Base-by-base conservation (phyloP, 2,329 filamentous ascomycete genomes). In the Colletotrichum chlorophyti region DNA sequence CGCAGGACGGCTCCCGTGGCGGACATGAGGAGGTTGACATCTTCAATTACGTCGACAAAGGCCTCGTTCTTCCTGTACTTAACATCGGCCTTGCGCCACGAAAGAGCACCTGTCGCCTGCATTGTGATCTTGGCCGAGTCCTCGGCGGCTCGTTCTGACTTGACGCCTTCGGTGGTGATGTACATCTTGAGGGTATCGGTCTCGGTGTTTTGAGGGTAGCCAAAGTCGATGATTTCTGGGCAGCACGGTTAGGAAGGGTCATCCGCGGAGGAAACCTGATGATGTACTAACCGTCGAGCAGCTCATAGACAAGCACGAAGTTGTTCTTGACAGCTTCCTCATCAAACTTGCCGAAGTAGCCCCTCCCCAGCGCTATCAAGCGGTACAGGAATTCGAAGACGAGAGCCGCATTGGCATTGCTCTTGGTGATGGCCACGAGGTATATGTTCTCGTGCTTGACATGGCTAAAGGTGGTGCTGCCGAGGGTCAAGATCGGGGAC, bases 251-350 rank as follows among this genome's bases (percentile, higher is more conserved):
- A 59, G 43, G 27, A 0, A 8, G 11, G 11, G n/a, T 38, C 21
- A 34, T 19, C 10, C 10, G 19, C 3, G 5, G 53, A 14, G n/a
- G 9, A 11, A 12, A 31, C 31, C 10, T 24, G 14, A 19, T 17
- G 19, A 14, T 38, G 23, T n/a, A 70, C 79, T 63, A 71, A 95
- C 91, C 91, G 75, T 99, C 95, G 53, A 99, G 79, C 55, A 99
- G 84, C 82, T 99, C 95, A 76, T 99, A 99, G 34, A 99, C 93
- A 65, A 99, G 82, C 64, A 99, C 95, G 79, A 99, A 99, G 80
- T 99, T 99, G 79, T 97, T 98, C 88, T 99, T 99, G 68, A 99
- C 94, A 55, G 95, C 93, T 79, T 99, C 95, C 82, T 99, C 95
- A 71, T 99, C 95, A 71, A 99, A 97, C 77, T 98, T 98, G 72